Percentiles rank a stretch among this genome's conserved stretches.
Conservation (phyloP, 306 rosid species). For the Senna tora region DNA sequence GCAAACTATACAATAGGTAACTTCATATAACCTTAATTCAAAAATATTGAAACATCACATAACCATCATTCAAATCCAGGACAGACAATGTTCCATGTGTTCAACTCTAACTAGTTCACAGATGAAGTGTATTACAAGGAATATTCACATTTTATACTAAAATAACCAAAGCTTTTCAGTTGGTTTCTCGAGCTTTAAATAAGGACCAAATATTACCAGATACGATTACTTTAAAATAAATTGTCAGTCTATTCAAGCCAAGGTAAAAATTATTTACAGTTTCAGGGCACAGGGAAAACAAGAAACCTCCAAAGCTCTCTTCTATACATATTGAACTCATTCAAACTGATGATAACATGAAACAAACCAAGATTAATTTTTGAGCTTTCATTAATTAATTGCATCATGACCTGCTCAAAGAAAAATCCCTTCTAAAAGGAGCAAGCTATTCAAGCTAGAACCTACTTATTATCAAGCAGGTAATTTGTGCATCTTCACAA, state of each 20-base stretch:
- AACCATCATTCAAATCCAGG: not conserved
- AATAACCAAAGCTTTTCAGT: not conserved
- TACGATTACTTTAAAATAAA: not conserved
- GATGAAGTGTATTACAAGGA: not conserved
- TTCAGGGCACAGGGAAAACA: not conserved
- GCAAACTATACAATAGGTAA: slow-evolving; percentile 12
- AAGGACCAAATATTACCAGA: not conserved
- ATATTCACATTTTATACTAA: not conserved
- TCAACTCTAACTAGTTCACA: not conserved
- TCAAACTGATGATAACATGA: not conserved
- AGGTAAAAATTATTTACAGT: not conserved
- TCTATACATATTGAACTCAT: slow-evolving; percentile 7
- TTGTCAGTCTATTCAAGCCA: not conserved
- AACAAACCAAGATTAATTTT: not conserved
- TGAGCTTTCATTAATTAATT: slow-evolving; percentile 2
- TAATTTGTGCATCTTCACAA: slow-evolving; percentile 15
- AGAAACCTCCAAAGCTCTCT: not conserved
- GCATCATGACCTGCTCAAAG: slow-evolving; percentile 13
- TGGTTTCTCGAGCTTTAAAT: not conserved
- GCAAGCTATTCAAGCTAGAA: not conserved
- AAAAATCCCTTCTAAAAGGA: slow-evolving; percentile 6
- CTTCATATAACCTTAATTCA: not conserved
- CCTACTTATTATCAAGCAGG: slow-evolving; percentile 32
- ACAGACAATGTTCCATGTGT: not conserved
- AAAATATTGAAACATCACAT: slow-evolving; percentile 1